Base-by-base conservation (phyloP, 2,329 filamentous ascomycete species). In the Exophiala viscosa region DNA sequence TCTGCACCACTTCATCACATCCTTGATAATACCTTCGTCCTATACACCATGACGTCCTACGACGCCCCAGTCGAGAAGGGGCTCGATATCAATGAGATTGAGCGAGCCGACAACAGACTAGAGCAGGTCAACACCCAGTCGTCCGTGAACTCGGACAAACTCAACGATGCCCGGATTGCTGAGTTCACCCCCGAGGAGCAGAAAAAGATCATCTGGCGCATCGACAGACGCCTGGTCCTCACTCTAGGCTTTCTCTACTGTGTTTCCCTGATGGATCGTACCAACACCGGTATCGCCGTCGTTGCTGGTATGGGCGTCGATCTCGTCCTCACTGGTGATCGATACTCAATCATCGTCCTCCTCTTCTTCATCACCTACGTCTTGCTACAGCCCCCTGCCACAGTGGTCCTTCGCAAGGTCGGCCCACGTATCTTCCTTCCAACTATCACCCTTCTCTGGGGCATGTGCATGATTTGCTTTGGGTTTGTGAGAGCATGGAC, bases 321-420 rank as follows among this genome's bases (percentile, higher is more conserved):
- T 44, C 50, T 63, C 14, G 38, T 38, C 31, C 48, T 63, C 10
- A 57, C 52, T 20, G 51, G 38, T 2, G 44, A 61, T n/a, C 62
- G 67, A 52, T 70, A 69, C 57, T 77, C 81, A n/a, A 79, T 89
- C 62, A 77, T 86, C 51, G 85, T 85, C 3, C 73, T 89, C 33
- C 76, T 88, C 63, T 90, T 90, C 73, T 90, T 89, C 74, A 76
- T 87, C 60, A 80, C 85, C 1, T 90, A 90, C 66, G 79, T 86
- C 55, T 47, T 87, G 45, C 85, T 88, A 57, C 86, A 90, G 64
- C 82, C 85, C 0, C 85, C 85, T 0, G 85, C 85, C 2, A 89
- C 86, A 0, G 71, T 89, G 38, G 68, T 88, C 32, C 77, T 86
- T 45, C 83, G 86, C 33, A 82, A 82, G 62, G 62, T 90, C 45